These are phyloP conservation scores for Leucocoprinus leucothites DNA, from an alignment of 768 basidiomycete species.

Conservation along the genomic window DNA sequence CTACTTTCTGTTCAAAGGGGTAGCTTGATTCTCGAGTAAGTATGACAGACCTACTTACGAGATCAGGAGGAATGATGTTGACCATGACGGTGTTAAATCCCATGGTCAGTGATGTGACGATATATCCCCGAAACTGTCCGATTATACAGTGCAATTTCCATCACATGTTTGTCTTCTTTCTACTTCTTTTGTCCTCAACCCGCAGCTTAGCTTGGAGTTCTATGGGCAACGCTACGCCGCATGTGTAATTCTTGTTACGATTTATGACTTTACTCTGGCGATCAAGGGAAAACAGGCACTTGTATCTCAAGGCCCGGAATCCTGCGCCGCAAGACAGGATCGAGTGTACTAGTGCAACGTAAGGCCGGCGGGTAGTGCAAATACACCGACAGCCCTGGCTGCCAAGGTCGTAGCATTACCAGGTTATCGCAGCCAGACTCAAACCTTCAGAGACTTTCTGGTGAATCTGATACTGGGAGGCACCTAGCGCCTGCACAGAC, in stretches of 20 bases:
- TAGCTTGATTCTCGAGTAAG: background rate
- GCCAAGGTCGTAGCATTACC: background rate
- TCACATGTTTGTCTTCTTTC: background rate
- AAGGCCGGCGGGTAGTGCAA: background rate
- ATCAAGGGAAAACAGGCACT: slow-evolving; percentile 3
- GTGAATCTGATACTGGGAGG: too few species aligned
- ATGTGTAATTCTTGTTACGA: too few species aligned
- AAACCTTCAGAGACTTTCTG: too few species aligned
- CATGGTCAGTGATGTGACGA: background rate
- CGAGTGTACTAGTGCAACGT: slow-evolving; percentile 1
- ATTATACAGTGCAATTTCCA: background rate
- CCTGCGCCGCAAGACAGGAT: slow-evolving; percentile 2
- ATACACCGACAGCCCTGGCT: background rate
- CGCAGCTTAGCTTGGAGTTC: too few species aligned
- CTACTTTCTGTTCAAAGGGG: background rate
- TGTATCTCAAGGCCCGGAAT: slow-evolving; percentile 1
- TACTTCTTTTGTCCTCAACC: too few species aligned
- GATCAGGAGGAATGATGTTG: background rate
- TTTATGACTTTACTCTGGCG: background rate
- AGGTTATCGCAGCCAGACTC: too few species aligned
- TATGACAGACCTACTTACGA: too few species aligned
- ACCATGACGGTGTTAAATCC: background rate
- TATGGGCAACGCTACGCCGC: background rate
- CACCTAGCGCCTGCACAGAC: background rate
- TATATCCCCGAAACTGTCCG: background rate